Base-by-base conservation (phyloP, 306 rosid species). In the Dalbergia oliveri region DNA sequence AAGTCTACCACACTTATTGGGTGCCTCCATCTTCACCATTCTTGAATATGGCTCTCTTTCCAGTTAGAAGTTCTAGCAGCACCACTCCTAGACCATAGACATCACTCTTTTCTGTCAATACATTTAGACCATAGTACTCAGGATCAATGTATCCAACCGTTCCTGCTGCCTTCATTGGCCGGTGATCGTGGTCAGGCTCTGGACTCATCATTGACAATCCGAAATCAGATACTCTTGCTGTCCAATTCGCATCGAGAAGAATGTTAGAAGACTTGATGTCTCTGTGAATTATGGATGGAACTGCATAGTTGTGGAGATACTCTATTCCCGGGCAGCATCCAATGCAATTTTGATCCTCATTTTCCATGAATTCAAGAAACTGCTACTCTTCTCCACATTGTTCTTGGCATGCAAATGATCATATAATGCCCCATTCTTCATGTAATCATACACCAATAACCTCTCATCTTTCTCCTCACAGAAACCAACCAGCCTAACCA, bases 81-180 rank as follows among this genome's bases (percentile, higher is more conserved):
- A 94, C 98, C 64, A 94, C 87, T 15, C 98, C 98, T 16, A 94
- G 89, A 0, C 98, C 98, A 76, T 92, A 94, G 2, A 94, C 98
- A 77, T 94, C 98, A 54, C 97, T 92, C 88, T 94, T 94, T 26
- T 94, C 87, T 9, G 98, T 94, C 69, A 94, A 73, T 4, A 94
- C 86, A 71, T 94, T 94, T 10, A 94, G 85, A 66, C 98, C 97
- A 23, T 91, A 94, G 89, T 94, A 94, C 85, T 94, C 98, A 0
- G 98, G 98, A 91, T 94, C 98, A 19, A 94, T 94, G 87, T 94
- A 94, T 35, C 98, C 98, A 21, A 92, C 89, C 0, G 97, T 92
- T 69, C 98, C 98, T 0, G 92, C 97, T 9, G 97, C 94, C 62
- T 89, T 94, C 67, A 26, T 82, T 14, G 93, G 93, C 62, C 80